Evolutionary conservation across 2,329 filamentous ascomycete genomes (phyloP).

Genomic region (Penicillium sp.): DNA sequence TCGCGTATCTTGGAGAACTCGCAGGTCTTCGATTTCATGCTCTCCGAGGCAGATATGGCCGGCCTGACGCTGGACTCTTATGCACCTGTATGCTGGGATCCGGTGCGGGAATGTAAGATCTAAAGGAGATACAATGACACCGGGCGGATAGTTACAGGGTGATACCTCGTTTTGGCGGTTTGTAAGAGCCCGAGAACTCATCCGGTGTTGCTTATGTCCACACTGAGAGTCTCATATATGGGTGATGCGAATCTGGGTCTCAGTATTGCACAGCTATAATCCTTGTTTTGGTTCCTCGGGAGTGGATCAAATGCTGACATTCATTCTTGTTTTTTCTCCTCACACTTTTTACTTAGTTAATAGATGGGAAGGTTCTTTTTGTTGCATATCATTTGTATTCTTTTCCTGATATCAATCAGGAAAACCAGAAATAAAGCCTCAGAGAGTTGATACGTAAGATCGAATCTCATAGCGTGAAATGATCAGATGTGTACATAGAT

Average conservation of each 20-base stretch:
- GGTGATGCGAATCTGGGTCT: no score
- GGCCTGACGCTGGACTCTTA: constrained; percentile 55
- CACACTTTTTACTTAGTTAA: no score
- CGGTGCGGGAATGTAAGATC: constrained; percentile 34
- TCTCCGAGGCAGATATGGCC: constrained; percentile 59
- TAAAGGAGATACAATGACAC: constrained; percentile 7
- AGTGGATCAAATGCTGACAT: no score
- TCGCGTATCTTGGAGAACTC: constrained; percentile 61
- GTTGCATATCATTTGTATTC: no score
- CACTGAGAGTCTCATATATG: no score
- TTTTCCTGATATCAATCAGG: no score
- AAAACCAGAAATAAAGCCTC: neutral
- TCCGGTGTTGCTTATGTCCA: no score
- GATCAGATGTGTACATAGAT: neutral
- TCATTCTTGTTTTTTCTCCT: no score
- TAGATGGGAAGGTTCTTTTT: no score
- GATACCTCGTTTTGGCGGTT: neutral
- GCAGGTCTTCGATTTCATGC: constrained; percentile 59
- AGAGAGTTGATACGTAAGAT: neutral
- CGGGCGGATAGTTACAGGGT: neutral
- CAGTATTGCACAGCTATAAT: no score
- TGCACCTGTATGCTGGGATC: constrained; percentile 60
- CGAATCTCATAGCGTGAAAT: neutral
- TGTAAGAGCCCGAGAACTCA: no score
- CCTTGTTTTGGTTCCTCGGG: no score